phyloP scores from a whole-genome alignment of 192 early-diverging fungal genomes.

The Backusella parvicylindrica region DNA sequence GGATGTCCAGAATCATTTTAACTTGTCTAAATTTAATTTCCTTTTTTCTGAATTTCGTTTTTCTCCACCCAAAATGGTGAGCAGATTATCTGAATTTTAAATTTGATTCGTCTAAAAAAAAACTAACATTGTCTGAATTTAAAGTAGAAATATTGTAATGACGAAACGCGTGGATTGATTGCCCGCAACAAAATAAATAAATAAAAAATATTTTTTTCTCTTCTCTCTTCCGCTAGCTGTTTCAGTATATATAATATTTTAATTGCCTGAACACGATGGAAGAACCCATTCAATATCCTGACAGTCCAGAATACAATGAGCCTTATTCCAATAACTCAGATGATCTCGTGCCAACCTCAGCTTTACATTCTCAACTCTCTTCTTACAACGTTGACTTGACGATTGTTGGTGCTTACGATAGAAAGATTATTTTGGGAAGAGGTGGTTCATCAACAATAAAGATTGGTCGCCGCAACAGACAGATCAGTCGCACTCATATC shows the following conservation, averaged over 20 bases:
- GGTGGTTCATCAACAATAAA: conserved; percentile 45
- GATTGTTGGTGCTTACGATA: conserved; percentile 21
- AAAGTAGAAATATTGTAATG: too few relatives aligned
- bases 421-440: conserved; percentile 39
- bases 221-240: background rate
- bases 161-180: background rate
- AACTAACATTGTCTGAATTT: too few relatives aligned
- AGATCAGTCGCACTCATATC: conserved; percentile 48
- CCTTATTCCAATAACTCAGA: conserved; percentile 17
- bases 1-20: too few relatives aligned
- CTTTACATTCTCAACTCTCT: background rate
- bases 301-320: conserved; percentile 12
- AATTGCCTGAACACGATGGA: background rate
- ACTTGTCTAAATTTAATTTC: too few relatives aligned
- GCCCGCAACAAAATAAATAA: background rate
- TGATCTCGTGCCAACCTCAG: conserved; percentile 16
- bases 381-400: background rate
- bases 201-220: background rate
- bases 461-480: conserved; percentile 45
- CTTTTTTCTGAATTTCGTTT: too few relatives aligned
- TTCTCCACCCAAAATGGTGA: too few relatives aligned
- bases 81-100: too few relatives aligned
- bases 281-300: conserved; percentile 3
- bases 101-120: too few relatives aligned
- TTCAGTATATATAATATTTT: background rate